Percentiles rank a stretch among this genome's conserved stretches.
These are phyloP conservation scores for Rhododendron vialii DNA, from an alignment of 148 eudicot genomes.

Conservation along the genomic window DNA sequence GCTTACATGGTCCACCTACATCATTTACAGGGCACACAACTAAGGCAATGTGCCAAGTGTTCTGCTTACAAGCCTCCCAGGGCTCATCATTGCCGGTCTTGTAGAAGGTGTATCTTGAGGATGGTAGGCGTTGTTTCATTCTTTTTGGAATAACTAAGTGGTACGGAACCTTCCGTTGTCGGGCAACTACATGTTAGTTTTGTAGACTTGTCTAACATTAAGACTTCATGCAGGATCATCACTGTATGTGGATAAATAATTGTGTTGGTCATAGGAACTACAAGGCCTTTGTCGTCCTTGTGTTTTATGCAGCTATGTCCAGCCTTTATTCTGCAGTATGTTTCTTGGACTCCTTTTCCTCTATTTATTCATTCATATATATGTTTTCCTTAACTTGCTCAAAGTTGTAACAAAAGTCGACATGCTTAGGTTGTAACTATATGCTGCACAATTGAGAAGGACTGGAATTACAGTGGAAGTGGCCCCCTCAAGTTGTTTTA, in stretches of 20 bases:
- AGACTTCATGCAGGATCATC: constrained; percentile 58
- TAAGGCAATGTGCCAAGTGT: constrained; percentile 51
- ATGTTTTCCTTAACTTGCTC: not conserved
- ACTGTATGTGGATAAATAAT: constrained; percentile 67
- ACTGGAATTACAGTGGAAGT: constrained; percentile 30
- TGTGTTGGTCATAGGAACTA: constrained; percentile 68
- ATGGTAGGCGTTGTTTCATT: constrained; percentile 39
- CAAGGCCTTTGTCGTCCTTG: constrained; percentile 51
- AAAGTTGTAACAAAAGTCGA: constrained; percentile 6
- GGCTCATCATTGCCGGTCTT: constrained; percentile 70
- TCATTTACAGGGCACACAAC: constrained; percentile 23
- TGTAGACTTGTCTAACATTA: not conserved
- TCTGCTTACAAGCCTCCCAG: constrained; percentile 63
- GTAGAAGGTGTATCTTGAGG: constrained; percentile 50
- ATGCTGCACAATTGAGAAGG: constrained; percentile 34
- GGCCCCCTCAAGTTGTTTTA: constrained; percentile 29
- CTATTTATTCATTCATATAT: not conserved
- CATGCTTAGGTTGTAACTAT: constrained; percentile 34
- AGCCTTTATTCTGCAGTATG: constrained; percentile 50
- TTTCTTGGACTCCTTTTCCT: constrained; percentile 10
- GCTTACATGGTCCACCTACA: not conserved
- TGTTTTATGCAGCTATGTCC: constrained; percentile 45
- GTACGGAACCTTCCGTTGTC: not conserved
- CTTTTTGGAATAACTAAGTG: not conserved
- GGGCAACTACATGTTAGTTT: not conserved